Evolutionary conservation across 164 flowering plant species (phyloP).

Genomic region (Umbilicus rupestris): DNA sequence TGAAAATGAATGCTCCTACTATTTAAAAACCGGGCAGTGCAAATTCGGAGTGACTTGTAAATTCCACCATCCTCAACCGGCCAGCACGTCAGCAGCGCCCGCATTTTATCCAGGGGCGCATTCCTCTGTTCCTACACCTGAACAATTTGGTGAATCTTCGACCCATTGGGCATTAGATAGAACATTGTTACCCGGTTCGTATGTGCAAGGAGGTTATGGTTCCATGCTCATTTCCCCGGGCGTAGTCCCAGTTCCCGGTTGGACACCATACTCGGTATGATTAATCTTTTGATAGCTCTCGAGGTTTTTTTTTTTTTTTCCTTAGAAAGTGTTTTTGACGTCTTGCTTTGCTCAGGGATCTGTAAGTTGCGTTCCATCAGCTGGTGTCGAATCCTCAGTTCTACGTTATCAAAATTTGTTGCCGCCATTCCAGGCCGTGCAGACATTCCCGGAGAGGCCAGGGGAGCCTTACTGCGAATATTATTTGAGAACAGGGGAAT

Average conservation of each 20-base stretch:
- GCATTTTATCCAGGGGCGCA: slow-evolving; percentile 42
- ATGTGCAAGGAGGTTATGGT: slow-evolving; percentile 41
- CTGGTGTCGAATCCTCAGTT: slow-evolving; percentile 9
- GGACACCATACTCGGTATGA: slow-evolving; percentile 39
- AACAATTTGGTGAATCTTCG: slow-evolving; percentile 29
- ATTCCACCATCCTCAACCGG: slow-evolving; percentile 46
- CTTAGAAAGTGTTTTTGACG: background rate
- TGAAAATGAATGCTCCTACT: slow-evolving; percentile 42
- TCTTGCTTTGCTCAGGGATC: slow-evolving; percentile 18
- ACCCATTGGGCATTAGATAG: slow-evolving; percentile 33
- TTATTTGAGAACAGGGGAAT: slow-evolving; percentile 36
- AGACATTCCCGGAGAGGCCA: slow-evolving; percentile 38
- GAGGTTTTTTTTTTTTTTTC: background rate
- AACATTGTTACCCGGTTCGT: slow-evolving; percentile 35
- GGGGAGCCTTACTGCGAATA: slow-evolving; percentile 41
- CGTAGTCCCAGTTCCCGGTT: slow-evolving; percentile 30
- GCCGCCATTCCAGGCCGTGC: slow-evolving; percentile 19
- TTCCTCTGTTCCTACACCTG: slow-evolving; percentile 31
- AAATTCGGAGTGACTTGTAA: slow-evolving; percentile 44
- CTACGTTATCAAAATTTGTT: slow-evolving; percentile 20
- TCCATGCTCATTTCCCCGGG: slow-evolving; percentile 34
- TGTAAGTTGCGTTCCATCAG: slow-evolving; percentile 21
- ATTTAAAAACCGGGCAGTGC: slow-evolving; percentile 47
- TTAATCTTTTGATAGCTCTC: background rate
- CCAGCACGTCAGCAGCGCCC: slow-evolving; percentile 36